These are phyloP conservation scores for Westerdykella ornata DNA, from an alignment of 2,329 filamentous ascomycete genomes.

Conservation along the genomic window DNA sequence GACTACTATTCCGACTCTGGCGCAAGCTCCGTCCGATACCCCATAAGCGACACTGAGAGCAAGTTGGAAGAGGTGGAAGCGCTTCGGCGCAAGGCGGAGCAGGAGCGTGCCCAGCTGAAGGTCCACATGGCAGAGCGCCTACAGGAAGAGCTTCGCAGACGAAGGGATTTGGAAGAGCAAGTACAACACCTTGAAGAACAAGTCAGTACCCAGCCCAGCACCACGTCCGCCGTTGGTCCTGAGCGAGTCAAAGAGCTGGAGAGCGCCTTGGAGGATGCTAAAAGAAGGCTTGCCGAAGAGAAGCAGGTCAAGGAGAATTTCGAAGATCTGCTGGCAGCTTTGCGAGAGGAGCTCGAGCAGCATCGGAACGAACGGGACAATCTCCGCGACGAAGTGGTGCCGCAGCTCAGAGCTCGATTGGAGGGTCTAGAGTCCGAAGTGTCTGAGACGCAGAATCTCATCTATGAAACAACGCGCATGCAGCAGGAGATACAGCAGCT, in stretches of 20 bases:
- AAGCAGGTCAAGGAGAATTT: slow-evolving; percentile 85
- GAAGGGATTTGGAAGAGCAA: slow-evolving; percentile 73
- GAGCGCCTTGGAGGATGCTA: slow-evolving; percentile 70
- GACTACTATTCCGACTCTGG: slow-evolving; percentile 98
- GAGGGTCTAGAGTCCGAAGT: slow-evolving; percentile 73
- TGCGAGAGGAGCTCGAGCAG: slow-evolving; percentile 74
- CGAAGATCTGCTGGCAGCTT: slow-evolving; percentile 78
- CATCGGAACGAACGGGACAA: slow-evolving; percentile 86
- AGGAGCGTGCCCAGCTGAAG: slow-evolving; percentile 81
- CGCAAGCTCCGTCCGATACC: slow-evolving; percentile 73
- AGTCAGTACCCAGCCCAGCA: slow-evolving; percentile 42
- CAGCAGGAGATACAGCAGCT: slow-evolving; percentile 59
- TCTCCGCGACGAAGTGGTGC: slow-evolving; percentile 79
- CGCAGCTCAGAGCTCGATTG: slow-evolving; percentile 66
- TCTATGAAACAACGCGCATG: slow-evolving; percentile 76
- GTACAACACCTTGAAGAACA: slow-evolving; percentile 76
- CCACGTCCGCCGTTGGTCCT: slow-evolving; percentile 24
- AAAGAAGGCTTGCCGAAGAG: slow-evolving; percentile 76
- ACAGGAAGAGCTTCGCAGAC: slow-evolving; percentile 73
- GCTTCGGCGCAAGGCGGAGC: slow-evolving; percentile 75
- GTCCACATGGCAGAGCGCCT: slow-evolving; percentile 79
- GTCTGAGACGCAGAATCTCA: slow-evolving; percentile 62
- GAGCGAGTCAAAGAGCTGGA: slow-evolving; percentile 71
- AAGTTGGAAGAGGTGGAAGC: slow-evolving; percentile 69
- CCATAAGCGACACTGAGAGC: slow-evolving; percentile 53